Conservation (phyloP, 1,284 basidiomycete species). For the Moniliophthora roreri region DNA sequence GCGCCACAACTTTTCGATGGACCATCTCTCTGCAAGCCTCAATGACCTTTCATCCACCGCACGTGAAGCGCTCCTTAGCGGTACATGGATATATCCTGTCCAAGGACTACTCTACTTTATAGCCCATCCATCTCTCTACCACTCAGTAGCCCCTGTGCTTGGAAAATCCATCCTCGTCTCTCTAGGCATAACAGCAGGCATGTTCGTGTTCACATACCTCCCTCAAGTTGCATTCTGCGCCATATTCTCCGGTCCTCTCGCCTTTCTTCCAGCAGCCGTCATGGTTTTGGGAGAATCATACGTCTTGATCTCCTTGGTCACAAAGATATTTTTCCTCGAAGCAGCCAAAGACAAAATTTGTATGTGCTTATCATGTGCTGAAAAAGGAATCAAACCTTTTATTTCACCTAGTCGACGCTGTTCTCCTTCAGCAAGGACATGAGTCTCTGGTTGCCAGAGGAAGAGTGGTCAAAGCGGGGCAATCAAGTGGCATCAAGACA, state of each 20-base stretch:
- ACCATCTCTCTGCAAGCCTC: neutral
- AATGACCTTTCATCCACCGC: neutral
- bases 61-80: constrained; percentile 31
- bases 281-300: constrained; percentile 41
- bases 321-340: constrained; percentile 47
- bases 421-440: constrained; percentile 41
- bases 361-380: constrained; percentile 22
- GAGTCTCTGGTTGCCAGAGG: constrained; percentile 38
- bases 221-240: constrained; percentile 69
- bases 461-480: constrained; percentile 28
- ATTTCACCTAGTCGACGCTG: constrained; percentile 38
- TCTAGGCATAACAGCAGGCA: constrained; percentile 41
- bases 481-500: constrained; percentile 25
- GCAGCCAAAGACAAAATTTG: constrained; percentile 40
- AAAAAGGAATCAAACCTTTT: constrained; percentile 16
- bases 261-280: constrained; percentile 35
- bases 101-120: constrained; percentile 34
- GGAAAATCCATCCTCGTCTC: constrained; percentile 39
- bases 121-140: constrained; percentile 34
- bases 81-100: constrained; percentile 37
- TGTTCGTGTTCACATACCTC: constrained; percentile 67
- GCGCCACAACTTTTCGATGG: neutral
- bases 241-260: constrained; percentile 61
- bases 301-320: constrained; percentile 44
- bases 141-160: constrained; percentile 37